Base-by-base conservation (phyloP, 768 basidiomycete species). In the Austroboletus eburneus region DNA sequence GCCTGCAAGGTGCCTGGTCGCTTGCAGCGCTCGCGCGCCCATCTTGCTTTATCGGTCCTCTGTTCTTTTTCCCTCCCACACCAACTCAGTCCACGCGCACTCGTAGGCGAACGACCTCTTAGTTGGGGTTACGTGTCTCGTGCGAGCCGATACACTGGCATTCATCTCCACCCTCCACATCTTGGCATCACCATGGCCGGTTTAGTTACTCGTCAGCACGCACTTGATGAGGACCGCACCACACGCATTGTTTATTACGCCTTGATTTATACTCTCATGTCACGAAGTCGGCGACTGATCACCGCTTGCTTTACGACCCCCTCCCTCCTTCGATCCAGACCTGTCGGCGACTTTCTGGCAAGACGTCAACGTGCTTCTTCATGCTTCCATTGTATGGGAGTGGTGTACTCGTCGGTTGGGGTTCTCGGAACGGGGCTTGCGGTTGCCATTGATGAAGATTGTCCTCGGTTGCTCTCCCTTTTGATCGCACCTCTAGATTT, bases 81-180 rank as follows among this genome's bases (percentile, higher is more conserved):
- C 77, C 72, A 54, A 61, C 59, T 69, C 78, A 68, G 62, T 71
- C 77, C 81, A 72, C 67, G 58, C 61, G 59, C 65, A 75, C 78
- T 80, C 65, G 79, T 79, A 76, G 74, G 77, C 76, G 82, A 45
- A 83, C 82, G 83, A 85, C 82, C 85, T 78, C 85, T 87, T 87
- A 47, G 65, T 58, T 87, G 86, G 77, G 84, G 85, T 84, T 80
- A 72, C 80, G 83, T 81, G 76, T 76, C 77, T 83, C 81, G 80
- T 74, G 73, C 74, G 70, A 72, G 82, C 85, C 85, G 69, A 88
- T 62, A 86, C 87, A 83, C 73, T 63, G 84, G 84, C 61, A 48
- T 76, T 69, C 65, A 54, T 67, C 62, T 54, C 67, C 61, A 13
- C 56, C 48, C 65, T 63, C 42, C 45, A 41, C 41, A 46, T 53